phyloP scores from a whole-genome alignment of 2,329 filamentous ascomycete genomes.

The Diaporthe nobilis region DNA sequence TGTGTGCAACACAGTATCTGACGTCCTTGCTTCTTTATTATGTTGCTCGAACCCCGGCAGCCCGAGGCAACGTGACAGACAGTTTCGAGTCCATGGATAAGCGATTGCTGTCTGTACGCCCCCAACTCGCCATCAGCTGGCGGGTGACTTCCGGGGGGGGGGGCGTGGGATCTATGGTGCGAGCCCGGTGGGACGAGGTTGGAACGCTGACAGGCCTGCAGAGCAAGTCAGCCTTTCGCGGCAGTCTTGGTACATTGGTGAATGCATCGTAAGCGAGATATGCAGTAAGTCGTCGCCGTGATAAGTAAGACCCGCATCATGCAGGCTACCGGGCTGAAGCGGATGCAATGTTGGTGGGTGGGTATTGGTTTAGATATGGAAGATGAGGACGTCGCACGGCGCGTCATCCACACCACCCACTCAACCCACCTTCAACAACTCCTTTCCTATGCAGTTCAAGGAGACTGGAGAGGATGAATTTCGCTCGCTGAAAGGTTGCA shows the following conservation, averaged over 20 bases:
- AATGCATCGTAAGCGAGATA: slow-evolving; percentile 21
- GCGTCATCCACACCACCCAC: not conserved
- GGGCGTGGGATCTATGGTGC: not conserved
- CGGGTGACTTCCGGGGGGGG: not conserved
- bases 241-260: not conserved
- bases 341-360: not conserved
- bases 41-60: not conserved
- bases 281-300: slow-evolving; percentile 4
- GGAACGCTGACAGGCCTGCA: not conserved
- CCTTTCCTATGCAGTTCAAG: not conserved
- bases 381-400: slow-evolving; percentile 4
- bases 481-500: not conserved
- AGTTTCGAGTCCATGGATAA: not conserved
- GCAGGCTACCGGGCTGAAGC: slow-evolving; percentile 11
- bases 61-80: slow-evolving; percentile 14
- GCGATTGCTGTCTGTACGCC: not conserved
- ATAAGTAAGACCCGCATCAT: slow-evolving; percentile 27
- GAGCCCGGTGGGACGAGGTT: not conserved
- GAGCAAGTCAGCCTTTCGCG: not conserved
- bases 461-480: not conserved
- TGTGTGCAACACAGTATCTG: slow-evolving; percentile 13
- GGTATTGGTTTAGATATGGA: not conserved
- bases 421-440: not conserved
- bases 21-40: not conserved
- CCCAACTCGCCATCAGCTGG: not conserved